A percentile compares a stretch with the other conserved stretches of the same genome.
Conservation (phyloP, 371 early-diverging fungal species). For the Mucor piriformis region DNA sequence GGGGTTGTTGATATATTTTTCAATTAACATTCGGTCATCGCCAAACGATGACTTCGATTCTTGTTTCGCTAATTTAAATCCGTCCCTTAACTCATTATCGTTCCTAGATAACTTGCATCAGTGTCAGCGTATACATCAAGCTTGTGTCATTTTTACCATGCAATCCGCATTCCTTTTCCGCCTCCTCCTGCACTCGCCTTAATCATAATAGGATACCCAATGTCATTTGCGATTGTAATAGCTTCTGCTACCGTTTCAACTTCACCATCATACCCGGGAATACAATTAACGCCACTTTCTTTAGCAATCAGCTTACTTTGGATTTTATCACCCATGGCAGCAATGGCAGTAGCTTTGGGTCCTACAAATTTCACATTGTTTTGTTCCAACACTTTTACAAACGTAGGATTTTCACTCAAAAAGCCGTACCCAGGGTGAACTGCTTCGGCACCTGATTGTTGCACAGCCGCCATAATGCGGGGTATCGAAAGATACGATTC, state of each 20-base stretch:
- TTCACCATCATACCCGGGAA: constrained; percentile 72
- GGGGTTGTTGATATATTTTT: constrained; percentile 85
- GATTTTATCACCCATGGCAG: constrained; percentile 94
- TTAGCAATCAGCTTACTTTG: constrained; percentile 69
- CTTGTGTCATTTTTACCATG: constrained; percentile 37
- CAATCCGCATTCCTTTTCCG: constrained; percentile 88
- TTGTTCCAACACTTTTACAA: constrained; percentile 65
- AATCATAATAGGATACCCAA: constrained; percentile 84
- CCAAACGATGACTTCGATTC: constrained; percentile 88
- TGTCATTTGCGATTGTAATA: constrained; percentile 49
- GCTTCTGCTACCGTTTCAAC: constrained; percentile 50
- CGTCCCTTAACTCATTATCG: constrained; percentile 73
- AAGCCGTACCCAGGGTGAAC: constrained; percentile 91
- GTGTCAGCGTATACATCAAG: neutral
- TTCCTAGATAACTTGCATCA: constrained; percentile 28
- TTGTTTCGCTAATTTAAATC: constrained; percentile 77
- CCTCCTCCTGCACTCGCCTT: constrained; percentile 91
- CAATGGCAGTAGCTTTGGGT: constrained; percentile 76
- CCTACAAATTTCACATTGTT: constrained; percentile 78
- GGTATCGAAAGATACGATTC: constrained; percentile 76
- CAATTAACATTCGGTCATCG: constrained; percentile 76
- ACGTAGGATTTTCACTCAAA: constrained; percentile 81
- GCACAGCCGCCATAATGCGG: constrained; percentile 64
- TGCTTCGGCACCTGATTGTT: constrained; percentile 70
- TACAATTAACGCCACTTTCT: constrained; percentile 66